Conservation (phyloP, 2,329 filamentous ascomycete genomes). For the Metarhizium anisopliae region DNA sequence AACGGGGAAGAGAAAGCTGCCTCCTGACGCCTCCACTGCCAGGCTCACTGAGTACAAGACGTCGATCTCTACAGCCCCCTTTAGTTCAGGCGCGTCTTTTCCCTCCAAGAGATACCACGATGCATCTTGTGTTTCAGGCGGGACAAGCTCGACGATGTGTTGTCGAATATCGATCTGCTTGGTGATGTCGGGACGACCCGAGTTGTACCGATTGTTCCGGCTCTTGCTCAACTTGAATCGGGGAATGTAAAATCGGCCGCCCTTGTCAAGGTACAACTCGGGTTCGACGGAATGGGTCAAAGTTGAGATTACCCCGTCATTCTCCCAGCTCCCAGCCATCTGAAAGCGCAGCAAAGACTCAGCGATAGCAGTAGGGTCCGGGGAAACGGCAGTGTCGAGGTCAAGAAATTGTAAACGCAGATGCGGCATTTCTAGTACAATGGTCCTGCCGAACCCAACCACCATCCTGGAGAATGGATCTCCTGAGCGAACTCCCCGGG, state of each 20-base stretch:
- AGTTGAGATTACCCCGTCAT: too few species aligned
- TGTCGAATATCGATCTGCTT: not conserved
- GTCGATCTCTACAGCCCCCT: too few species aligned
- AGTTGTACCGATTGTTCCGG: not conserved
- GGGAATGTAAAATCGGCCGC: not conserved
- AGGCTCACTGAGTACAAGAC: too few species aligned
- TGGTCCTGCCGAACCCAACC: not conserved
- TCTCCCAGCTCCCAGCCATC: not conserved
- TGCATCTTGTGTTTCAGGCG: not conserved
- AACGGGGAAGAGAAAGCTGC: too few species aligned
- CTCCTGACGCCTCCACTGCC: too few species aligned
- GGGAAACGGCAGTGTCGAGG: not conserved
- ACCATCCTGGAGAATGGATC: not conserved
- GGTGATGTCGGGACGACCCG: not conserved
- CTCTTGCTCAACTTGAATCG: not conserved
- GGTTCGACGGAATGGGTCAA: not conserved
- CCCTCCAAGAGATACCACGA: not conserved
- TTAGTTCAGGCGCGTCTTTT: not conserved
- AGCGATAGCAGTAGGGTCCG: not conserved
- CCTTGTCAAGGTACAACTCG: not conserved
- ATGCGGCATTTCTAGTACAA: not conserved
- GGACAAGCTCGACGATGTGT: not conserved
- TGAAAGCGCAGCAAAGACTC: not conserved
- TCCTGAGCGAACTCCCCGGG: not conserved
- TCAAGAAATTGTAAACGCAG: constrained; percentile 1